phyloP scores from a whole-genome alignment of 352 stramenopile species.

The Pythium diclinum region DNA sequence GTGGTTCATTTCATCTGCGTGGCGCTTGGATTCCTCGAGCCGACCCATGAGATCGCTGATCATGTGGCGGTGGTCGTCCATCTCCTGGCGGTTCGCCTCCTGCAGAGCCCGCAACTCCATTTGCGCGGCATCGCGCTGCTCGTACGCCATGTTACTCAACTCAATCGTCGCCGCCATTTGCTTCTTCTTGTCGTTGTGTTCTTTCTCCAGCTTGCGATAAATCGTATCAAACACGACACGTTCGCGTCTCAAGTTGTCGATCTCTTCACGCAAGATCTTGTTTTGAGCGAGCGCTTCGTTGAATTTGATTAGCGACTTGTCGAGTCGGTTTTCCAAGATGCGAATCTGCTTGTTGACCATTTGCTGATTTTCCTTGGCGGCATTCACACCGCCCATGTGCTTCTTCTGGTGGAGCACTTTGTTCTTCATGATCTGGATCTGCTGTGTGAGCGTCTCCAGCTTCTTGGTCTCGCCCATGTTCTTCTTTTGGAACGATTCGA shows the following conservation, averaged over 20 bases:
- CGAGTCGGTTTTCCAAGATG: constrained; percentile 95
- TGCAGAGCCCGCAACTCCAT: constrained; percentile 91
- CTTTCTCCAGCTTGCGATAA: constrained; percentile 89
- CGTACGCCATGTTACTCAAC: constrained; percentile 92
- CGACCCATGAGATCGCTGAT: constrained; percentile 57
- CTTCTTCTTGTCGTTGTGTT: constrained; percentile 94
- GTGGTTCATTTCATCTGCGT: constrained; percentile 34
- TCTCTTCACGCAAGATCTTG: constrained; percentile 89
- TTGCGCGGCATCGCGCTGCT: constrained; percentile 93
- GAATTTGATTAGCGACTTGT: constrained; percentile 97
- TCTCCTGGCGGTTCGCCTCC: constrained; percentile 88
- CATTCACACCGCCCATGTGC: constrained; percentile 96
- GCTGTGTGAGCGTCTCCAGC: constrained; percentile 84
- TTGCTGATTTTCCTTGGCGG: constrained; percentile 93
- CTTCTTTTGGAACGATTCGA: constrained; percentile 85
- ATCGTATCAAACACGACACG: constrained; percentile 95
- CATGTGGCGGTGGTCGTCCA: constrained; percentile 56
- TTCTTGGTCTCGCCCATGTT: constrained; percentile 84
- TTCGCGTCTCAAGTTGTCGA: constrained; percentile 92
- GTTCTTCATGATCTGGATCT: constrained; percentile 83
- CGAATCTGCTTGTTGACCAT: constrained; percentile 96
- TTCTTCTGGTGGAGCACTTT: constrained; percentile 90
- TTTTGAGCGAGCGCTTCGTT: constrained; percentile 95
- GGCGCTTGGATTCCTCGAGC: constrained; percentile 55
- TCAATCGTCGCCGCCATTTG: constrained; percentile 96